Evolutionary conservation across 169 alveolate species (phyloP).

Genomic region (Pseudocohnilembus persalinus): DNA sequence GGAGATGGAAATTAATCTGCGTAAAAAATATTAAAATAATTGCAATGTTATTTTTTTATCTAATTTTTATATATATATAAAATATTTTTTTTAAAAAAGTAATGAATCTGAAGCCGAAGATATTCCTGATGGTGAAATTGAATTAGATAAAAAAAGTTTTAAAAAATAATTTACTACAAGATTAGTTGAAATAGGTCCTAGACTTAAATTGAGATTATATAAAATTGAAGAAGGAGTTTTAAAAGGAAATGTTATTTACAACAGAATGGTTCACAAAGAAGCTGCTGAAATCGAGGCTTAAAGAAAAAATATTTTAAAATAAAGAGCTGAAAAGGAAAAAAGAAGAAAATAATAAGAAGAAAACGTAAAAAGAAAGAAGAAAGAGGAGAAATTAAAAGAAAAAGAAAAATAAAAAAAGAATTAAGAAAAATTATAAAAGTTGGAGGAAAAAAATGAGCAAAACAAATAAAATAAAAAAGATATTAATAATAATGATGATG

Average conservation of each 20-base stretch:
- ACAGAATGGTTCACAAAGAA: slow-evolving; percentile 50
- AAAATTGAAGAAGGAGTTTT: slow-evolving; percentile 86
- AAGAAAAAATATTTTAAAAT: slow-evolving; percentile 58
- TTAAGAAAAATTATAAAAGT: slow-evolving; percentile 17
- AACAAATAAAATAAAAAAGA: slow-evolving; percentile 5
- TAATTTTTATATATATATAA: too few species aligned
- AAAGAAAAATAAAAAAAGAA: slow-evolving; percentile 11
- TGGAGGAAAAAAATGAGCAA: slow-evolving; percentile 2
- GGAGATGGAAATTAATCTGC: background rate
- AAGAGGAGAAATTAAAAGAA: slow-evolving; percentile 40
- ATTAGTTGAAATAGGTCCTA: slow-evolving; percentile 78
- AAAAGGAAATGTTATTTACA: slow-evolving; percentile 79
- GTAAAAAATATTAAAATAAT: too few species aligned
- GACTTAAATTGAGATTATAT: slow-evolving; percentile 68
- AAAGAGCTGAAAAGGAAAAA: slow-evolving; percentile 64
- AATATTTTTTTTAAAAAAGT: background rate
- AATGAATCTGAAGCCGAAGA: slow-evolving; percentile 76
- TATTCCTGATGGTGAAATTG: slow-evolving; percentile 53
- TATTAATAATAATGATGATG: background rate
- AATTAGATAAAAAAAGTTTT: slow-evolving; percentile 10
- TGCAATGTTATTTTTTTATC: too few species aligned
- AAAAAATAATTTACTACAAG: slow-evolving; percentile 16
- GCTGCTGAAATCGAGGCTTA: slow-evolving; percentile 57
- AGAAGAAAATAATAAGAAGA: slow-evolving; percentile 14
- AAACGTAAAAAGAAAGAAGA: slow-evolving; percentile 4